A percentile compares a stretch with the other conserved stretches of the same genome.
phyloP scores from a whole-genome alignment of 768 basidiomycete genomes.

The Mycena venus region DNA sequence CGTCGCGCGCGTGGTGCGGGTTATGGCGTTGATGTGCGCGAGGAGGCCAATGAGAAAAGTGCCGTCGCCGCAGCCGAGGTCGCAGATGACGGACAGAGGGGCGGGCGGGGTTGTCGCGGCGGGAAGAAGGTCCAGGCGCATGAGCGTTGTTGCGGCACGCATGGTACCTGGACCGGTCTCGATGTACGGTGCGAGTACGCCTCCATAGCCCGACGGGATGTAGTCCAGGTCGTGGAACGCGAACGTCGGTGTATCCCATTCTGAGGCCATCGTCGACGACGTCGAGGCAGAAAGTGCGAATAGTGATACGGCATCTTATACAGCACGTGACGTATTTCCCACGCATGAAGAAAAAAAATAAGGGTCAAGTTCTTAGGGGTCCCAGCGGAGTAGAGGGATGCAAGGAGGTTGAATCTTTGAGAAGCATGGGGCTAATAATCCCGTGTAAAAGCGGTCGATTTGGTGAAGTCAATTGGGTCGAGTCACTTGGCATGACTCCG shows the following conservation, averaged over 20 bases:
- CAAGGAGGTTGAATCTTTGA: too few species aligned
- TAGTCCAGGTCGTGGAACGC: conserved; percentile 27
- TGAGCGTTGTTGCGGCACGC: conserved; percentile 23
- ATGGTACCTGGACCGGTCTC: conserved; percentile 21
- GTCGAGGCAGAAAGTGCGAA: too few species aligned
- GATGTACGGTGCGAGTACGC: conserved; percentile 20
- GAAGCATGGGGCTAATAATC: too few species aligned
- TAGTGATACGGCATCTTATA: too few species aligned
- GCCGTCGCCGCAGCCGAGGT: conserved; percentile 26
- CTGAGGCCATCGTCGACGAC: too few species aligned
- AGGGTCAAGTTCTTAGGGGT: too few species aligned
- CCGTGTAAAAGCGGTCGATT: too few species aligned
- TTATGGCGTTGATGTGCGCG: conserved; percentile 1
- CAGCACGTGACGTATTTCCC: too few species aligned
- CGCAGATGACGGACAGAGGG: conserved; percentile 15
- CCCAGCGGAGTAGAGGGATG: too few species aligned
- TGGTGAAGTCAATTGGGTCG: too few species aligned
- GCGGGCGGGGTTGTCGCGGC: not conserved
- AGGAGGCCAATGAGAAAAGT: conserved; percentile 20
- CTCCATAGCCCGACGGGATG: conserved; percentile 22
- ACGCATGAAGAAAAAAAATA: too few species aligned
- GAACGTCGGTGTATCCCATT: conserved; percentile 15
- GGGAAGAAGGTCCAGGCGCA: conserved; percentile 11
- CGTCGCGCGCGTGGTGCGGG: not conserved
- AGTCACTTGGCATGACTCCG: too few species aligned